Conservation (phyloP, 768 basidiomycete genomes). For the Boletus barrowsii region DNA sequence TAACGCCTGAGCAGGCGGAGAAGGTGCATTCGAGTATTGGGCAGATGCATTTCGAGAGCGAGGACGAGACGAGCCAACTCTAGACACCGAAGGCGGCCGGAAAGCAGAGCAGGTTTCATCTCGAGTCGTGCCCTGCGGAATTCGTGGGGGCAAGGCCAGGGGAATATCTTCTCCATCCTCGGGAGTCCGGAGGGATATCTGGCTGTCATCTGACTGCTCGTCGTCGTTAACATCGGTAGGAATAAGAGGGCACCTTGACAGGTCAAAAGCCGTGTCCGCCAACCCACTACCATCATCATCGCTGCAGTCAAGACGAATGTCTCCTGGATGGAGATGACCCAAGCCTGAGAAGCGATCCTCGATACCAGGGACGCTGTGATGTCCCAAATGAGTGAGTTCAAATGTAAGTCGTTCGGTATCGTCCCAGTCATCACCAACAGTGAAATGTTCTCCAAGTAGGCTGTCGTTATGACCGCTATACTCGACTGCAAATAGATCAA, state of each 20-base stretch:
- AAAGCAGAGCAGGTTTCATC: neutral
- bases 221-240: constrained; percentile 29
- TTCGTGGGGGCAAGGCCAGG: neutral
- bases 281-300: constrained; percentile 4
- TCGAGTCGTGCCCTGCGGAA: neutral
- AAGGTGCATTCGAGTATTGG: neutral
- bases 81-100: constrained; percentile 14
- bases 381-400: constrained; percentile 14
- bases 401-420: constrained; percentile 20
- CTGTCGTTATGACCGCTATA: constrained; percentile 25
- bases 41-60: constrained; percentile 21
- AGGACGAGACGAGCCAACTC: constrained; percentile 26
- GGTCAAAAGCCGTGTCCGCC: constrained; percentile 19
- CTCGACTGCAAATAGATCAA: constrained; percentile 22
- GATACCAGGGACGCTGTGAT: neutral
- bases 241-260: constrained; percentile 15
- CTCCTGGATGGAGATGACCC: constrained; percentile 6
- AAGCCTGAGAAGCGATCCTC: neutral
- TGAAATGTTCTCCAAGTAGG: constrained; percentile 24
- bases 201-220: constrained; percentile 29
- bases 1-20: neutral
- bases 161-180: constrained; percentile 22
- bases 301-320: constrained; percentile 4
- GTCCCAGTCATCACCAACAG: constrained; percentile 21
- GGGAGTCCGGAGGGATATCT: constrained; percentile 24